Evolutionary conservation across 306 rosid genomes (phyloP).

Genomic region (Cajanus cajan): DNA sequence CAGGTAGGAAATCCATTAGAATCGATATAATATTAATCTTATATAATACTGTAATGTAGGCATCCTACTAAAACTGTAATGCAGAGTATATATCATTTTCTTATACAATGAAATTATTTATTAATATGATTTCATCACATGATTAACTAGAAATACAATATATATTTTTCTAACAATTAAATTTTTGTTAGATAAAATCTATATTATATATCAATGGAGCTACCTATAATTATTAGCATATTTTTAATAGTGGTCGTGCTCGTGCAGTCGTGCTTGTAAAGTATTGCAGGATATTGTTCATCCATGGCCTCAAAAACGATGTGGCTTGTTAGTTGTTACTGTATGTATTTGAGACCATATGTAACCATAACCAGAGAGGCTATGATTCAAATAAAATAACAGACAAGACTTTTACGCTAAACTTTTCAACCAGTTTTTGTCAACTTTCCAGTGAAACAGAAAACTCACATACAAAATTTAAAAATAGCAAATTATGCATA

Average conservation of each 20-base stretch:
- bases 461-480: no score
- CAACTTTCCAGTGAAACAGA: no score
- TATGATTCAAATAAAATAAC: neutral
- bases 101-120: neutral
- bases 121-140: neutral
- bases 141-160: neutral
- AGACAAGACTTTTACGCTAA: no score
- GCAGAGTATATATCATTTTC: neutral
- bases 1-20: slow-evolving; percentile 28
- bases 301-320: neutral
- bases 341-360: neutral
- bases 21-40: neutral
- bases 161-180: neutral
- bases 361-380: neutral
- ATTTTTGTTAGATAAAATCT: neutral
- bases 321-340: neutral
- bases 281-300: neutral
- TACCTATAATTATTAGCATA: neutral
- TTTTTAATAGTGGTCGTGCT: neutral
- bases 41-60: neutral
- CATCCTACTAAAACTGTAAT: neutral
- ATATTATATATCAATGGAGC: neutral
- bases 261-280: neutral
- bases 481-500: neutral
- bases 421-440: no score